A percentile compares a stretch with the other conserved stretches of the same genome.
These are phyloP conservation scores for Lotus japonicus DNA, from an alignment of 306 rosid genomes.

Conservation along the genomic window DNA sequence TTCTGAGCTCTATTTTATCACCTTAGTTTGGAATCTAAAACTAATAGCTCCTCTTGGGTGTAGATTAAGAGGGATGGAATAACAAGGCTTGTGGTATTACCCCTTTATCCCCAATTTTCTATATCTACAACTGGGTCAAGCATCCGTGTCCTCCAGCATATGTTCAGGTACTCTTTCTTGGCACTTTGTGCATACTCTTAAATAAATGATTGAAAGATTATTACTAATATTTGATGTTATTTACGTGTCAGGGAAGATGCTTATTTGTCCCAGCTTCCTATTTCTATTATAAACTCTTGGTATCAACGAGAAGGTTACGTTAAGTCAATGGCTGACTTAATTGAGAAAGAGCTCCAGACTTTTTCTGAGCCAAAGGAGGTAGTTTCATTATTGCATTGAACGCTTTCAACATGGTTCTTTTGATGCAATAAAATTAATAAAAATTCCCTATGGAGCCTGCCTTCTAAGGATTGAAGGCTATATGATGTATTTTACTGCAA, in stretches of 20 bases:
- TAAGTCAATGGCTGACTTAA: conserved; percentile 91
- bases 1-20: no score
- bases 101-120: conserved; percentile 95
- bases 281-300: conserved; percentile 93
- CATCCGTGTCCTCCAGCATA: conserved; percentile 67
- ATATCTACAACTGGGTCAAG: conserved; percentile 99
- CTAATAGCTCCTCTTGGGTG: conserved; percentile 13
- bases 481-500: conserved; percentile 3
- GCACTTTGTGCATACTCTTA: conserved; percentile 1
- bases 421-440: neutral
- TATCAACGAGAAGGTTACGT: conserved; percentile 87
- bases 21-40: conserved; percentile 20
- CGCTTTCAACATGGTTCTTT: conserved; percentile 4
- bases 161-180: conserved; percentile 55
- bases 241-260: conserved; percentile 67
- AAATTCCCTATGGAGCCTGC: neutral
- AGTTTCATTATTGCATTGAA: conserved; percentile 19
- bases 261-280: conserved; percentile 69
- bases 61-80: conserved; percentile 88
- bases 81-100: conserved; percentile 94
- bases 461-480: neutral
- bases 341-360: conserved; percentile 64
- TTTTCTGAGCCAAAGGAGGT: conserved; percentile 76
- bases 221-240: conserved; percentile 20
- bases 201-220: conserved; percentile 4